Conservation (phyloP, 805 yeast species). For the Candida saitoana region DNA sequence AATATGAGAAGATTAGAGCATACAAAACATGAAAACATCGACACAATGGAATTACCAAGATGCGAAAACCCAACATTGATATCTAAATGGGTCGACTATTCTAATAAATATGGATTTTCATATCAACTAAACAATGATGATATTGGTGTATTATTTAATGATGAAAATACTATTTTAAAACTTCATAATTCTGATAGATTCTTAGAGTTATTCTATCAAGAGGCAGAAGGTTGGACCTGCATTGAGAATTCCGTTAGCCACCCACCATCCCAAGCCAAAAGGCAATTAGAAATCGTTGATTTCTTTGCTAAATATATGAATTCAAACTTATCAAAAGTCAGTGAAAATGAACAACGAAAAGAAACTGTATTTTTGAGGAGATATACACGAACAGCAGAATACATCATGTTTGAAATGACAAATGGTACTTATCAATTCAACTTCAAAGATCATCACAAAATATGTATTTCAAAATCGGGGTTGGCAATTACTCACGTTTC, state of each 20-base stretch:
- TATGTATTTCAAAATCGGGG: conserved; percentile 75
- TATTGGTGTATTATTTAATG: conserved; percentile 86
- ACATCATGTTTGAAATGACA: conserved; percentile 88
- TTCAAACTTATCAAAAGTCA: conserved; percentile 77
- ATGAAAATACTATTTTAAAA: conserved; percentile 76
- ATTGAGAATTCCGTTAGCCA: conserved; percentile 40
- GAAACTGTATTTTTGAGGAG: conserved; percentile 77
- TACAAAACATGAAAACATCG: conserved; percentile 29
- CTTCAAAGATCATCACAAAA: conserved; percentile 90
- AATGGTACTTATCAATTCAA: conserved; percentile 92
- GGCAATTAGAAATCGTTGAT: conserved; percentile 80
- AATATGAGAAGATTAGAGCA: conserved; percentile 42
- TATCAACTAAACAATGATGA: conserved; percentile 87
- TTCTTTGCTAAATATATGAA: conserved; percentile 91
- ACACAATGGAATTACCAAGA: conserved; percentile 35
- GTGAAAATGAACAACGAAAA: conserved; percentile 58
- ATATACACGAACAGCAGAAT: conserved; percentile 72
- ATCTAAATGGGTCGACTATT: conserved; percentile 97
- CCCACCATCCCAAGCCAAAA: conserved; percentile 49
- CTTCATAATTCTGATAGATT: conserved; percentile 59
- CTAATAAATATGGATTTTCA: conserved; percentile 92
- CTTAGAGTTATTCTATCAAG: conserved; percentile 52
- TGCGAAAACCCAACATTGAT: conserved; percentile 65
- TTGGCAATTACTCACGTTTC: conserved; percentile 75
- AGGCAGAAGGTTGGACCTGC: conserved; percentile 44